These are phyloP conservation scores for Hibiscus trionum DNA, from an alignment of 345 rosid species.

Conservation along the genomic window DNA sequence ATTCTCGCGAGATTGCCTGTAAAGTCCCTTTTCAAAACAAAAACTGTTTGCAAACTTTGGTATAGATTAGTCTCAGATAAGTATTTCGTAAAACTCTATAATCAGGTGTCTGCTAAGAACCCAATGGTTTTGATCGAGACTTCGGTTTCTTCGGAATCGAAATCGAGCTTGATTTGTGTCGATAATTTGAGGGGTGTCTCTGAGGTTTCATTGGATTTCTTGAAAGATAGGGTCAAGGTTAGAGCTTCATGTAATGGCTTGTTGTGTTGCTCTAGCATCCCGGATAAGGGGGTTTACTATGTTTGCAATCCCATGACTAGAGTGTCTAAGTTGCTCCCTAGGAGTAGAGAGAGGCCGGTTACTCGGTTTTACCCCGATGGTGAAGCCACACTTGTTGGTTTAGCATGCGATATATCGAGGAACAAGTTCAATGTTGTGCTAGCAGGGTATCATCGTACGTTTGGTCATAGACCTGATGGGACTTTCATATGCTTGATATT, in stretches of 20 bases:
- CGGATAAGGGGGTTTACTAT: slow-evolving; percentile 68
- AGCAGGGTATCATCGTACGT: slow-evolving; percentile 72
- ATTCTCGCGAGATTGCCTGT: slow-evolving; percentile 74
- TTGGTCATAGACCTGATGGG: slow-evolving; percentile 78
- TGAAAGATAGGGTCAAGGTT: slow-evolving; percentile 61
- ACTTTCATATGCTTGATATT: slow-evolving; percentile 65
- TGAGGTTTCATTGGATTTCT: slow-evolving; percentile 61
- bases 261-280: slow-evolving; percentile 81
- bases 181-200: slow-evolving; percentile 56
- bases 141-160: slow-evolving; percentile 41
- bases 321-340: slow-evolving; percentile 56
- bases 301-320: slow-evolving; percentile 85
- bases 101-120: slow-evolving; percentile 42
- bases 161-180: slow-evolving; percentile 54
- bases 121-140: slow-evolving; percentile 58
- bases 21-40: slow-evolving; percentile 54
- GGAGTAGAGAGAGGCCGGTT: slow-evolving; percentile 55
- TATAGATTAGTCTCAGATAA: slow-evolving; percentile 44
- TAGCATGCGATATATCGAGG: slow-evolving; percentile 41
- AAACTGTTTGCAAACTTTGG: slow-evolving; percentile 76
- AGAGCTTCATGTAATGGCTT: slow-evolving; percentile 85
- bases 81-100: slow-evolving; percentile 47
- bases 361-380: slow-evolving; percentile 77
- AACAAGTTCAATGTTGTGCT: slow-evolving; percentile 58
- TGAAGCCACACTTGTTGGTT: slow-evolving; percentile 83